Conservation (phyloP, 2,329 filamentous ascomycete genomes). For the Aureobasidium melanogenum region DNA sequence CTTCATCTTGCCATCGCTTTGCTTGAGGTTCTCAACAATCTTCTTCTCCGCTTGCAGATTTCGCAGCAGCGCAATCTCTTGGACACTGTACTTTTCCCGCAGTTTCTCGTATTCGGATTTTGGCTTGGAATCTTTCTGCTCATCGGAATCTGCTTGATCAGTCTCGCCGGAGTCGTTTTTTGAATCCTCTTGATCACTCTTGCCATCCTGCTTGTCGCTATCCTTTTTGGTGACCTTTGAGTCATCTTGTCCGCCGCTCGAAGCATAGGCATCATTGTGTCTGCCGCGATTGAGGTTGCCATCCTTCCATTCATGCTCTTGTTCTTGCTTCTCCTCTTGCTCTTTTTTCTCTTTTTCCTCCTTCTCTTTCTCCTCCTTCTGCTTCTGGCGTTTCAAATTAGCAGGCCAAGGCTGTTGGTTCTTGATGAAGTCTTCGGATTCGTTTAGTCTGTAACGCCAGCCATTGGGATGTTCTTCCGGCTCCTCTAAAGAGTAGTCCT, state of each 20-base stretch:
- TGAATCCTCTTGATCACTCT: neutral
- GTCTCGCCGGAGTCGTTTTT: neutral
- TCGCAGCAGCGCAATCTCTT: slow-evolving; percentile 36
- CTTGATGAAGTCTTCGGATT: slow-evolving; percentile 43
- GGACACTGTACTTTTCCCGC: slow-evolving; percentile 29
- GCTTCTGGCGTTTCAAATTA: slow-evolving; percentile 31
- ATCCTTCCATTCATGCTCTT: slow-evolving; percentile 24
- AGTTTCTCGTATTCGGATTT: slow-evolving; percentile 20
- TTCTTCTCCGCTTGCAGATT: slow-evolving; percentile 37
- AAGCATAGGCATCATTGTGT: slow-evolving; percentile 30
- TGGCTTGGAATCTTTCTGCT: neutral
- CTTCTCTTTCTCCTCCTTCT: slow-evolving; percentile 22
- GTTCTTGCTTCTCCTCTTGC: slow-evolving; percentile 16
- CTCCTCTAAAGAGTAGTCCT: slow-evolving; percentile 37
- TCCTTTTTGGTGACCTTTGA: neutral
- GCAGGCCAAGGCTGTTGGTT: slow-evolving; percentile 40
- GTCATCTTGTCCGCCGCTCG: neutral
- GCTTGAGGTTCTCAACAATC: slow-evolving; percentile 31
- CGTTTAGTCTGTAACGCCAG: slow-evolving; percentile 43
- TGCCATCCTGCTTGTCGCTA: slow-evolving; percentile 12
- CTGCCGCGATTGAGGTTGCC: slow-evolving; percentile 23
- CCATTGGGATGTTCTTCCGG: slow-evolving; percentile 37
- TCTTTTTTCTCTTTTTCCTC: slow-evolving; percentile 19
- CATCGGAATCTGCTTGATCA: slow-evolving; percentile 13
- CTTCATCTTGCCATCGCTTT: slow-evolving; percentile 35